Conservation (phyloP, 306 rosid genomes). For the Fragaria vesca region DNA sequence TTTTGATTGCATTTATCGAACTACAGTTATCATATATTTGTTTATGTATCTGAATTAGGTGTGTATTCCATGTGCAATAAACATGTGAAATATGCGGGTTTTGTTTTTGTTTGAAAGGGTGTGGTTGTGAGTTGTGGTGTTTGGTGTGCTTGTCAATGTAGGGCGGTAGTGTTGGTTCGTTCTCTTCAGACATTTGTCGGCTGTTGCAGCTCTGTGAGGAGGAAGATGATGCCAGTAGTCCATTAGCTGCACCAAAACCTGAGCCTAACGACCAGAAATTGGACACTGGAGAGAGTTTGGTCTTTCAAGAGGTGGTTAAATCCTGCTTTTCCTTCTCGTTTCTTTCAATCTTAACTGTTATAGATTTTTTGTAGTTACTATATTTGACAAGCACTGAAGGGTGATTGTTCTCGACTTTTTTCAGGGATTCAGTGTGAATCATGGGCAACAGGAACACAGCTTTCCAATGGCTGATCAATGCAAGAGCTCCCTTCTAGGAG, state of each 20-base stretch:
- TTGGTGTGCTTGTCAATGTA: conserved; percentile 38
- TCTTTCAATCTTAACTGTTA: conserved; percentile 14
- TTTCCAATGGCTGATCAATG: conserved; percentile 62
- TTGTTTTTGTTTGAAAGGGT: conserved; percentile 30
- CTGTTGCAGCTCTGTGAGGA: conserved; percentile 90
- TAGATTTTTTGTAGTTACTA: background rate
- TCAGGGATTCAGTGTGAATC: conserved; percentile 56
- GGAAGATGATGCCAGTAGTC: conserved; percentile 99
- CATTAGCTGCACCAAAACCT: conserved; percentile 72
- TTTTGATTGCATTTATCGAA: conserved; percentile 20
- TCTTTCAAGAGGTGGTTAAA: conserved; percentile 58
- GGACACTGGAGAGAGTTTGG: conserved; percentile 57
- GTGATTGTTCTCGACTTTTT: conserved; percentile 29
- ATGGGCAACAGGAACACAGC: conserved; percentile 62
- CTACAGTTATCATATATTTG: background rate
- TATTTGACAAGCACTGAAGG: conserved; percentile 11
- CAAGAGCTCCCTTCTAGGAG: conserved; percentile 64
- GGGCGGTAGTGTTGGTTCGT: conserved; percentile 97
- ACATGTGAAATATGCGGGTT: conserved; percentile 23
- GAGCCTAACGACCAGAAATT: conserved; percentile 78
- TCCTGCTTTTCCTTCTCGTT: background rate
- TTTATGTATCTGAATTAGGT: conserved; percentile 17
- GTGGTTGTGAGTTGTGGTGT: conserved; percentile 48
- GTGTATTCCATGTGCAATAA: background rate
- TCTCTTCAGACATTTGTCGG: conserved; percentile 90